These are phyloP conservation scores for Fusarium buxicola DNA, from an alignment of 2,329 filamentous ascomycete genomes.

Conservation along the genomic window DNA sequence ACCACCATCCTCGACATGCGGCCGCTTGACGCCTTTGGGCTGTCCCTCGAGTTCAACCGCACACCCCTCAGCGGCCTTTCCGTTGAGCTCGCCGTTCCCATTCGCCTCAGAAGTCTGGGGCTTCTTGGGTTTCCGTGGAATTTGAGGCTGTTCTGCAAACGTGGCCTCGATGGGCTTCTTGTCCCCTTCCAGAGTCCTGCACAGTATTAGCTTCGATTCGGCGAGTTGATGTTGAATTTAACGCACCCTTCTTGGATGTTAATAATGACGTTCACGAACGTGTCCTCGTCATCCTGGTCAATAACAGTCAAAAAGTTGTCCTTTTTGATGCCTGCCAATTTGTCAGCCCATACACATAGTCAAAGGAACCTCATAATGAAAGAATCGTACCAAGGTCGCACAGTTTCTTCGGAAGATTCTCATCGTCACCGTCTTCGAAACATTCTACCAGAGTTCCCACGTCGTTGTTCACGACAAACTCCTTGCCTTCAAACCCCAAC, in stretches of 20 bases:
- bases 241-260: slow-evolving; percentile 72
- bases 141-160: slow-evolving; percentile 57
- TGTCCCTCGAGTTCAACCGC: slow-evolving; percentile 49
- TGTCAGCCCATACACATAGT: slow-evolving; percentile 28
- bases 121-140: slow-evolving; percentile 66
- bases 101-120: slow-evolving; percentile 52
- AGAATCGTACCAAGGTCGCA: slow-evolving; percentile 72
- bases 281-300: slow-evolving; percentile 81
- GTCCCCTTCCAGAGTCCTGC: slow-evolving; percentile 56
- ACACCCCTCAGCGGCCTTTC: slow-evolving; percentile 53
- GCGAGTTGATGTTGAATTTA: neutral
- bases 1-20: slow-evolving; percentile 56
- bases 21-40: slow-evolving; percentile 59
- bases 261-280: slow-evolving; percentile 84
- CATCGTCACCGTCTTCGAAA: slow-evolving; percentile 78
- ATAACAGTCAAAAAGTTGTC: slow-evolving; percentile 85
- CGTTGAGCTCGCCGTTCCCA: slow-evolving; percentile 55
- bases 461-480: slow-evolving; percentile 82
- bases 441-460: slow-evolving; percentile 76
- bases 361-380: neutral
- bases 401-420: slow-evolving; percentile 85
- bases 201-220: slow-evolving; percentile 43
- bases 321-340: slow-evolving; percentile 68
- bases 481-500: slow-evolving; percentile 80
- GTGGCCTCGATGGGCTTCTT: slow-evolving; percentile 67